Evolutionary conservation across 495 filamentous ascomycete species (phyloP), one percentile per base, ranked within the genome.

Genomic region (Elasticomyces elasticus): DNA sequence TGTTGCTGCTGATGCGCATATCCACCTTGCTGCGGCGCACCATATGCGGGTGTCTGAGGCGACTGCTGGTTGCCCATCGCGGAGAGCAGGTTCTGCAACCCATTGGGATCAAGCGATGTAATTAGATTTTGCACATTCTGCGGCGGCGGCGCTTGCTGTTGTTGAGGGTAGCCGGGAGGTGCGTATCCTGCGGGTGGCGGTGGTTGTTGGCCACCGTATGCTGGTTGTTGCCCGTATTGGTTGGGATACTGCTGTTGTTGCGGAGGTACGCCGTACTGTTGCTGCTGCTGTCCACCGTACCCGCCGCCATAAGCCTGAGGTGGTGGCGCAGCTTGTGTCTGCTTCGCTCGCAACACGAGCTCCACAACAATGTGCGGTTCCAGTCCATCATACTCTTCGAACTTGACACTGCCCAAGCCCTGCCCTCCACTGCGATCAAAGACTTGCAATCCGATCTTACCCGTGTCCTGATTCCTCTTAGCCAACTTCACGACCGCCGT

Each of bases 371-470:
- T 78, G 7, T 72, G 66, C 0, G 88, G 84, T 5, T 92, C 87
- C 2, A 96, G 72, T 58, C 85, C 79, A 33, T 83, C 77, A 62
- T 98, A 98, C 60, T 90, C 80, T 60, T 90, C 85, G 64, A 84
- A 96, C 27, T 76, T 79, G 54, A 91, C 79, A 55, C 82, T 88
- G 55, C 79, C 78, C 35, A 71, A 4, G 6, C 48, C 72, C 24
- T 84, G 86, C 25, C 84, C 87, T 12, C 70, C 75, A 38, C 80
- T 83, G 17, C 91, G 83, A 69, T 90, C 85, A 62, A 96, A 96
- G 19, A 95, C 76, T 62, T 89, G 86, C 24, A 97, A 68, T 1
- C 83, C 76, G 49, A 96, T 83, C 58, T 81, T 85, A 44, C 82
- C 80, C 1, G 74, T 78, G 27, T 74, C 71, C 59, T 94, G 85